phyloP scores from a whole-genome alignment of 257 asterid genomes.

The Solanum dulcamara region DNA sequence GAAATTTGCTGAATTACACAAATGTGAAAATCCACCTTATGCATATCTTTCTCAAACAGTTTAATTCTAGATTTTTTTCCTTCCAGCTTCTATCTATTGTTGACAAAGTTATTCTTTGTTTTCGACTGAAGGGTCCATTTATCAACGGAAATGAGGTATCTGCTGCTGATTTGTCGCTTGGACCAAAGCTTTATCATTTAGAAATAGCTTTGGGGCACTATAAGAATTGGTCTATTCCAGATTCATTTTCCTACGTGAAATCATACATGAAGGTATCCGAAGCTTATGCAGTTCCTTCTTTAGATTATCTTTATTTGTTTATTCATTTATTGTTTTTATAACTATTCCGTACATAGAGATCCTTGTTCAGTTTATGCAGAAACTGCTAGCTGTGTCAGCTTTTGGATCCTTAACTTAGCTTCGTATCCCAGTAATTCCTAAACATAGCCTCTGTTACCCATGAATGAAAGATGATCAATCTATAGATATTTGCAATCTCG shows the following conservation, averaged over 20 bases:
- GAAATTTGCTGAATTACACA: neutral
- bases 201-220: constrained; percentile 76
- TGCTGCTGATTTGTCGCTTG: constrained; percentile 90
- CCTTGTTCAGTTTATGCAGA: neutral
- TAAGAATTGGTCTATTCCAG: constrained; percentile 85
- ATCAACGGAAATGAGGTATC: constrained; percentile 67
- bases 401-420: neutral
- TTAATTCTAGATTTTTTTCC: neutral
- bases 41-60: neutral
- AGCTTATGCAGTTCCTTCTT: neutral
- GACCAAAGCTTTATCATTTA: constrained; percentile 90
- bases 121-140: constrained; percentile 50
- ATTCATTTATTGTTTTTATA: neutral
- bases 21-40: neutral
- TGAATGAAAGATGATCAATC: neutral
- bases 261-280: constrained; percentile 73
- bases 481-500: neutral
- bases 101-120: neutral
- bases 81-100: neutral
- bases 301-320: neutral
- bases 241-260: constrained; percentile 50
- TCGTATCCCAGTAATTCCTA: neutral
- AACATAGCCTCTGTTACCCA: neutral
- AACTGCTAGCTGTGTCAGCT: neutral
- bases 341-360: neutral